phyloP scores from a whole-genome alignment of 306 rosid species.

The Ammopiptanthus mongolicus region DNA sequence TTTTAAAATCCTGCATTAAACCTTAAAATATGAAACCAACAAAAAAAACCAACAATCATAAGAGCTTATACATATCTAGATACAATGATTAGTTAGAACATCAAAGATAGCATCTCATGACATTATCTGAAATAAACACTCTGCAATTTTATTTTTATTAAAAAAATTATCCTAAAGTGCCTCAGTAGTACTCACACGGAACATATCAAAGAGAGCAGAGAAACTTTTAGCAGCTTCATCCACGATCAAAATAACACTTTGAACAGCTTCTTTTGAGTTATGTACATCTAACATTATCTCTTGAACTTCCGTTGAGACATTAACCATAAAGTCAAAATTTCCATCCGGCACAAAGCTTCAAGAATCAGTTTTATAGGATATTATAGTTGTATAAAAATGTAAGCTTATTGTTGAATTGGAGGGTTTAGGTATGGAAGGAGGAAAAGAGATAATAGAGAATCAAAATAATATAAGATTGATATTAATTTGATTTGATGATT shows the following conservation, averaged over 20 bases:
- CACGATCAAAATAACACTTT: conserved; percentile 41
- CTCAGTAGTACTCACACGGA: conserved; percentile 57
- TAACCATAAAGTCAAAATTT: conserved; percentile 36
- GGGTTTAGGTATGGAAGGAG: too few relatives aligned
- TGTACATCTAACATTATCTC: conserved; percentile 55
- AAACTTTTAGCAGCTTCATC: conserved; percentile 59
- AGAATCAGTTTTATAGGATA: conserved; percentile 21
- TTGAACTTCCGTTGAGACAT: conserved; percentile 49
- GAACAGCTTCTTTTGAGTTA: conserved; percentile 47
- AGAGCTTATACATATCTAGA: neutral
- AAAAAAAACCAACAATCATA: neutral
- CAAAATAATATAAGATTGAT: too few relatives aligned
- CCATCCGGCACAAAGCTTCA: conserved; percentile 51
- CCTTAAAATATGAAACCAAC: conserved; percentile 5
- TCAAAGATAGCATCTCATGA: conserved; percentile 1
- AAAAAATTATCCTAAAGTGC: neutral
- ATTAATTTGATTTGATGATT: too few relatives aligned
- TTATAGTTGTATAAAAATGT: neutral
- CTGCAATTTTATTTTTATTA: neutral
- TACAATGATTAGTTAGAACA: conserved; percentile 8
- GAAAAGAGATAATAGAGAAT: too few relatives aligned
- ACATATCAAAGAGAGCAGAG: conserved; percentile 37
- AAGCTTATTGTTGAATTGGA: too few relatives aligned
- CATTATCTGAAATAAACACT: neutral
- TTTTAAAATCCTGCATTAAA: conserved; percentile 59